Conservation (phyloP, 257 asterid species). For the Plectranthus barbatus region DNA sequence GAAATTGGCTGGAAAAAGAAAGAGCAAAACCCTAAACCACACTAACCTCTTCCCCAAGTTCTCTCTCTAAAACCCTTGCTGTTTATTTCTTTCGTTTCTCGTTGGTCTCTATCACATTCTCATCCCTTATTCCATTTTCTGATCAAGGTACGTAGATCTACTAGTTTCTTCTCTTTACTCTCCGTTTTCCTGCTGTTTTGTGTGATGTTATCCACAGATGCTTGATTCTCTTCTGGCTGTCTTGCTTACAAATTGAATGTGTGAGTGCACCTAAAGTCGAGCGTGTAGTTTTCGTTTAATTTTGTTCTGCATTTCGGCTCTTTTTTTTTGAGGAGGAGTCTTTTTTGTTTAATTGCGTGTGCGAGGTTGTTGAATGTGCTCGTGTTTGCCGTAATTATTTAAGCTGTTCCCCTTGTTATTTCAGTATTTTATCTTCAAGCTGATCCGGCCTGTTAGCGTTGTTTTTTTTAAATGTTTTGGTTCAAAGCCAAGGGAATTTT, state of each 20-base stretch:
- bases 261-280: not conserved
- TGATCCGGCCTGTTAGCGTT: not conserved
- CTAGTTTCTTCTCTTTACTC: not conserved
- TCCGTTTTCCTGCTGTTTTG: not conserved
- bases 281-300: not conserved
- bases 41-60: conserved; percentile 27
- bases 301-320: not conserved
- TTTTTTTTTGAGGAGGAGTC: not conserved
- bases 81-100: not conserved
- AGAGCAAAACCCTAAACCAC: conserved; percentile 11
- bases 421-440: not conserved
- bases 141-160: conserved; percentile 16
- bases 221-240: not conserved
- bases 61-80: conserved; percentile 21
- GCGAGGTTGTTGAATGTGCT: not conserved
- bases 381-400: not conserved
- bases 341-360: not conserved
- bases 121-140: not conserved
- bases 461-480: not conserved
- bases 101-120: not conserved
- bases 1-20: not conserved
- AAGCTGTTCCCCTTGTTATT: not conserved
- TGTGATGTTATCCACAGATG: not conserved
- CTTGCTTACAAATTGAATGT: not conserved
- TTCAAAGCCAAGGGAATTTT: not conserved